Base-by-base conservation (phyloP, 345 rosid genomes). In the Zanthoxylum bungeanum region DNA sequence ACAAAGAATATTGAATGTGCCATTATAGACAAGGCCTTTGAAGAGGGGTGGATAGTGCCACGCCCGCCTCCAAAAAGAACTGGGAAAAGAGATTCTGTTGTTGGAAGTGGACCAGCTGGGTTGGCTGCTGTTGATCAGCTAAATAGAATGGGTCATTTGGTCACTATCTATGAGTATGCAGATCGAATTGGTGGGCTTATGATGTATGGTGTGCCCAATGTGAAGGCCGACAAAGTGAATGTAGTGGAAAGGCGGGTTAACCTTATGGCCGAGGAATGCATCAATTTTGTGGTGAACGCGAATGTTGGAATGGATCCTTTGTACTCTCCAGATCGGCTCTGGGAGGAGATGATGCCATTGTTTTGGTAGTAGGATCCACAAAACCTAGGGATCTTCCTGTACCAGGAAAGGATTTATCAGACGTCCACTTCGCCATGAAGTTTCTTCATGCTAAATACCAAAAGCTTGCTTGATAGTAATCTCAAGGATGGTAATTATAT, bases 151-250 rank as follows among this genome's bases (percentile, higher is more conserved):
- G 99, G 99, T 42, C 99, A 96, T 85, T 80, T 58, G 14, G 99
- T 96, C 34, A 91, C 98, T 2, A 93, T 96, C 31, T 96, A 89
- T 71, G 99, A 96, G 77, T 97, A 98, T 27, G 80, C 98, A n/a
- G 99, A 96, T 75, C 83, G 97, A 72, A 87, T 96, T 73, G 99
- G 99, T 60, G 99, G 99, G 64, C 97, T 96, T 39, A 96, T 96
- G 99, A 93, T 96, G 99, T 96, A 96, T 76, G 99, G 99, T 58
- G 99, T 96, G 63, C 99, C 99, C 39, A 96, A 96, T 88, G 93
- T 96, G 99, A 96, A 96, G 82, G 19, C 99, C 58, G 99, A 89
- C 86, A 96, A 96, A 82, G 69, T 91, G 36, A 91, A 87, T 82
- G 81, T 96, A 14, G 95, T 96, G 76, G 98, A 96, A 68, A 86